Base-by-base conservation (phyloP, 192 early-diverging fungal species). In the Backusella westeae region DNA sequence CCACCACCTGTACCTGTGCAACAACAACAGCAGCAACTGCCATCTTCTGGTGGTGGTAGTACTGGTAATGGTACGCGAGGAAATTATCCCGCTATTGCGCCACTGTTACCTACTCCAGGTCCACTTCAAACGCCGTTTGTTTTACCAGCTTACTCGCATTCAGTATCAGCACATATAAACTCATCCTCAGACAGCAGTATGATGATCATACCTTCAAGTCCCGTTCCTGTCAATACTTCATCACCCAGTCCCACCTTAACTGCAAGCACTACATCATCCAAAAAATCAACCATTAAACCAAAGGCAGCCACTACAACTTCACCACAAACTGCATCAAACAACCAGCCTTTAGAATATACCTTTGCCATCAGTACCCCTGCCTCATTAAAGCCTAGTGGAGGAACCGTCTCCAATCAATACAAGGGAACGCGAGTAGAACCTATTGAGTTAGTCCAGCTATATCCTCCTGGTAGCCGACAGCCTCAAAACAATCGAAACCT, bases 341-440 rank as follows among this genome's bases (percentile, higher is more conserved):
- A 44, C 15, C 70, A 44, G 6, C 70, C 70, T 8, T 49, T 71
- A 71, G 70, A 78, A 73, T 78, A 72, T 53, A 78, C 77, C 21
- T 78, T 78, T 53, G 34, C 77, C 23, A 73, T 78, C 29, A 78
- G 77, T 19, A 78, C 77, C 2, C 77, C 77, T 36, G 71, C 71
- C n/a, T 67, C 77, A 63, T 17, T 71, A 68, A 72, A 35, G 34
- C 32, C 44, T 52, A 66, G n/a, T 35, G 41, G 53, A 26, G 56
- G 36, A 15, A 41, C 36, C 17, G 39, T 52, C 12, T 46, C 26
- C 14, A 65, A 63, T 63, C 71, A 42, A 72, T 38, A 46, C 35
- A 63, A 63, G 12, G 26, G 26, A 10, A 42, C 69, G 8, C 14
- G 42, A 14, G 19, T 41, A 21, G 69, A 38, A 29, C 77, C 77